phyloP scores from a whole-genome alignment of 2,329 filamentous ascomycete species.

The Beauveria sp. region DNA sequence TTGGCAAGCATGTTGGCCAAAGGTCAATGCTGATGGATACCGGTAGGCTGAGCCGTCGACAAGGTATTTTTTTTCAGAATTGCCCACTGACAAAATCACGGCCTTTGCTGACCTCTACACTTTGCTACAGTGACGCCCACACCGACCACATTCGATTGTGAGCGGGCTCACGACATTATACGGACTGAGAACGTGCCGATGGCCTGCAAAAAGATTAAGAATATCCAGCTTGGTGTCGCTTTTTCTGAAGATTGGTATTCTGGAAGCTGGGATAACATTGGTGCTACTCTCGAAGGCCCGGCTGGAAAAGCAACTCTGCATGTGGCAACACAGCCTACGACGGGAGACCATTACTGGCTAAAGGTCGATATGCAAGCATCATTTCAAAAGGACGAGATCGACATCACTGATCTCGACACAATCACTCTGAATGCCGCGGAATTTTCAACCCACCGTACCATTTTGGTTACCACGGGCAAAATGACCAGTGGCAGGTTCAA shows the following conservation, averaged over 20 bases:
- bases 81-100: background rate
- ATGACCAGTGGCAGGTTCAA: background rate
- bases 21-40: no score
- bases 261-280: background rate
- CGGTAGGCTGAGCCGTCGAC: background rate
- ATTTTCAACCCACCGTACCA: background rate
- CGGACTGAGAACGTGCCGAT: background rate
- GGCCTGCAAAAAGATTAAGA: background rate
- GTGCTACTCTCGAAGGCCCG: background rate
- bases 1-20: no score
- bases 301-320: background rate
- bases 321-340: background rate
- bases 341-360: background rate
- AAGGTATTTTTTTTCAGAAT: background rate
- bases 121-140: background rate
- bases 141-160: background rate
- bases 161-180: background rate
- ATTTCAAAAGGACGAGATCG: background rate
- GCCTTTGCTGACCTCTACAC: background rate
- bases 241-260: background rate
- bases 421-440: background rate
- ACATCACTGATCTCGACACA: background rate
- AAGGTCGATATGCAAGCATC: background rate
- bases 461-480: background rate
- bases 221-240: background rate